Conservation (phyloP, 2,329 filamentous ascomycete species). For the Verticillium alfalfae region DNA sequence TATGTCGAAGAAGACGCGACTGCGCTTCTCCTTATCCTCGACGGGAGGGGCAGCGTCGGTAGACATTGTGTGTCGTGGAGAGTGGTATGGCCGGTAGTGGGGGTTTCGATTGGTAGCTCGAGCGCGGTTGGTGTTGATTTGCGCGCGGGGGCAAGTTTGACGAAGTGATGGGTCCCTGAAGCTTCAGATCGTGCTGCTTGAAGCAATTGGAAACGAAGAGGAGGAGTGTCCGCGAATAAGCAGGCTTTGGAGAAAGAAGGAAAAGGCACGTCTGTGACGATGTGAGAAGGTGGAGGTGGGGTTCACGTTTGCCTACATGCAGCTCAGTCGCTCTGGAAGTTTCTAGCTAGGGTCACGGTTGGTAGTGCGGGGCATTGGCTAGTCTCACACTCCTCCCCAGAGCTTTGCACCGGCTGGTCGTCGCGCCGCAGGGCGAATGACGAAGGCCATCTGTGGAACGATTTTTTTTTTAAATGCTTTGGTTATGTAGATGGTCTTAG, state of each 20-base stretch:
- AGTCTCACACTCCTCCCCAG: not conserved
- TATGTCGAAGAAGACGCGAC: slow-evolving; percentile 91
- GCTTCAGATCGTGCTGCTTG: not conserved
- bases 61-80: slow-evolving; percentile 25
- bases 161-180: not conserved
- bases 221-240: not conserved
- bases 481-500: not conserved
- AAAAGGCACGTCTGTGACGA: not conserved
- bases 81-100: not conserved
- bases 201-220: not conserved
- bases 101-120: not conserved
- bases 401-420: not conserved
- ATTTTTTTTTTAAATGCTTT: not conserved
- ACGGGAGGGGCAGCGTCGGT: slow-evolving; percentile 26
- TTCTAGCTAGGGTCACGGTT: slow-evolving; percentile 1
- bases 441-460: too few species aligned
- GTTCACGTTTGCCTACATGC: not conserved
- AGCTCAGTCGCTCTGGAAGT: not conserved
- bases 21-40: slow-evolving; percentile 47
- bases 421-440: too few species aligned
- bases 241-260: not conserved
- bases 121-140: slow-evolving; percentile 1
- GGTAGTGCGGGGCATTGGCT: not conserved
- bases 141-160: not conserved
- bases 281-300: not conserved